Evolutionary conservation across 1,284 basidiomycete species (phyloP), one percentile per base, ranked within the genome.

Genomic region (Trametes hirsuta): DNA sequence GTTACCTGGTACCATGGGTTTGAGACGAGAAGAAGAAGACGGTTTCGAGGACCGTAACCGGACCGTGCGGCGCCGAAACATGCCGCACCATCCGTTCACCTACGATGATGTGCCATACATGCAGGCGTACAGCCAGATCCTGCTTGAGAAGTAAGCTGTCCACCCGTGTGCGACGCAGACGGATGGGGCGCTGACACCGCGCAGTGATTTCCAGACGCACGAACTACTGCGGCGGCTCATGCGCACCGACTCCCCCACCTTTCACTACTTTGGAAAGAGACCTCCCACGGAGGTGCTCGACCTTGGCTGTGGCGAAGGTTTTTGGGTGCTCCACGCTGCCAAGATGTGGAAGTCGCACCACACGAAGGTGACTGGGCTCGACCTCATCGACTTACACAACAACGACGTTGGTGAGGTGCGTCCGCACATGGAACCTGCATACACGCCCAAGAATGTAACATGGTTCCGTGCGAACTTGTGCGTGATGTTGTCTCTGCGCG

Each of bases 381-480:
- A 91, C 68, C 71, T 91, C 37, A 77, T 90, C 14, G 81, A 88
- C 67, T 71, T 84, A 49, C 67, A 67, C 50, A 66, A 60, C 49
- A 68, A 76, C 73, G n/a, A 69, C 49, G 61, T 65, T 63, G 72
- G 62, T 63, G 75, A 60, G 45, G 64, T 63, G 30, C 55, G 55
- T 40, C 68, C 56, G 46, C 59, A 58, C 14, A 51, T 55, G 10
- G 63, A 72, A 30, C 63, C 66, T 0, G 66, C 56, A 10, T 40
- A 50, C 3, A 55, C 70, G 2, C 74, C 74, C 3, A 76, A 80
- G 42, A 87, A 86, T 61, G 73, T 86, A n/a, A 72, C 74, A 25
- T 85, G 87, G 72, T 75, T 80, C 18, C 78, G 78, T 60, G 84
- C 81, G 6, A 88, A 91, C 64, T 89, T 90, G 90, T 91, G 69